A percentile compares a stretch with the other conserved stretches of the same genome.
Conservation (phyloP, 2,329 filamentous ascomycete genomes). For the Purpureocillium lavendulum region DNA sequence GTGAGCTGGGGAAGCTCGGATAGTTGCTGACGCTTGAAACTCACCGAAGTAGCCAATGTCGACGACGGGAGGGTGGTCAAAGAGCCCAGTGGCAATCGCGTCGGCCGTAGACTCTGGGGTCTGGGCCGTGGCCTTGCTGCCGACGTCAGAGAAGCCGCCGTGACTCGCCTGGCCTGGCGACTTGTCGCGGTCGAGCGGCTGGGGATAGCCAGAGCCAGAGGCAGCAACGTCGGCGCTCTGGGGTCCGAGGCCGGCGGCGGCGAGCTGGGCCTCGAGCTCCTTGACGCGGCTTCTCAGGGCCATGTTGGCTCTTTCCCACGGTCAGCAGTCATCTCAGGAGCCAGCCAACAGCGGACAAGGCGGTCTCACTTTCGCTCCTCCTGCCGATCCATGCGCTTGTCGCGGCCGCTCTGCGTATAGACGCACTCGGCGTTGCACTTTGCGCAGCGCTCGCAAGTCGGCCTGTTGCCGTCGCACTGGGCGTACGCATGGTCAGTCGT, state of each 20-base stretch:
- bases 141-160: not conserved
- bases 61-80: constrained; percentile 15
- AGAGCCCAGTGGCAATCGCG: constrained; percentile 17
- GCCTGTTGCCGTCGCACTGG: constrained; percentile 13
- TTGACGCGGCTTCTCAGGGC: constrained; percentile 10
- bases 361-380: constrained; percentile 11
- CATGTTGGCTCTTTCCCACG: constrained; percentile 5
- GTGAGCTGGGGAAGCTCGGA: too few species aligned
- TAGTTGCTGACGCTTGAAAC: not conserved
- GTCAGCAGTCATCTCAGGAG: too few species aligned
- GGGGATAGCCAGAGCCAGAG: not conserved
- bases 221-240: not conserved
- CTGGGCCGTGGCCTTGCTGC: constrained; percentile 1
- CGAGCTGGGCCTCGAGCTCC: constrained; percentile 13
- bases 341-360: too few species aligned
- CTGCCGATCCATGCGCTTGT: constrained; percentile 15
- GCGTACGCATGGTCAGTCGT: not conserved
- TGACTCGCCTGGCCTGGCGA: constrained; percentile 1
- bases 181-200: not conserved
- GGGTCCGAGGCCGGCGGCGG: constrained; percentile 2
- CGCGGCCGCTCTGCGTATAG: constrained; percentile 12
- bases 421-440: constrained; percentile 9
- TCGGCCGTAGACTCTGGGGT: constrained; percentile 16
- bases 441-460: constrained; percentile 13
- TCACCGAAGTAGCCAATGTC: constrained; percentile 19